Conservation (phyloP, 2,329 filamentous ascomycete genomes). For the Hymenoscyphus occultus region DNA sequence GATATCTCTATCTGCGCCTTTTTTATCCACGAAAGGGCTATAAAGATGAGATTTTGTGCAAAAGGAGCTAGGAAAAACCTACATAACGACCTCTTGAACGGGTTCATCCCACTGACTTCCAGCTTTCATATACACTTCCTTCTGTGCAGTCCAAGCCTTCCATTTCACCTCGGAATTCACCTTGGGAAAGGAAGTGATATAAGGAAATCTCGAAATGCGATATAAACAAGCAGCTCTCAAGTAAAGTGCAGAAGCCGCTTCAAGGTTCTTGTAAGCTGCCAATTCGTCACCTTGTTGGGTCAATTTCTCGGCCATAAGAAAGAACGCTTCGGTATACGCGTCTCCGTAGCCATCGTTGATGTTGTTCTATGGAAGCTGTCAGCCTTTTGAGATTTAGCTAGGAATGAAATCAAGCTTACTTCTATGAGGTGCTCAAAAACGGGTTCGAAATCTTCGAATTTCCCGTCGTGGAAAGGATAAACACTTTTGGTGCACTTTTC, state of each 20-base stretch:
- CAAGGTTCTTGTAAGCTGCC: conserved; percentile 43
- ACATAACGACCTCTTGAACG: conserved; percentile 57
- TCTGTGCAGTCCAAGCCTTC: conserved; percentile 63
- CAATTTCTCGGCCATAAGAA: conserved; percentile 59
- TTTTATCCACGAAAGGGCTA: conserved; percentile 49
- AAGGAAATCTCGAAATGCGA: conserved; percentile 70
- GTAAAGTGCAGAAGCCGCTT: conserved; percentile 59
- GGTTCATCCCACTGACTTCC: conserved; percentile 53
- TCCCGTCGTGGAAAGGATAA: conserved; percentile 73
- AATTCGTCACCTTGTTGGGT: conserved; percentile 50
- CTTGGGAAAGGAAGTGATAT: conserved; percentile 43
- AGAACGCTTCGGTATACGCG: conserved; percentile 61
- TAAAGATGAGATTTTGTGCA: neutral
- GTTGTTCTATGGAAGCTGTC: conserved; percentile 41
- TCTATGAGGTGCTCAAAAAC: conserved; percentile 62
- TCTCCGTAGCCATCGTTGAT: conserved; percentile 65
- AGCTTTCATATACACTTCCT: conserved; percentile 59
- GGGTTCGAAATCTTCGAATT: conserved; percentile 65
- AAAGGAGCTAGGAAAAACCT: neutral
- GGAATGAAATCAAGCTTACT: conserved; percentile 36
- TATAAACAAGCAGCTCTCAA: conserved; percentile 71
- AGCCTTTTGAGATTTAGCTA: neutral
- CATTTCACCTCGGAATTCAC: conserved; percentile 50
- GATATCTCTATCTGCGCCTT: conserved; percentile 47
- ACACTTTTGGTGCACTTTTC: conserved; percentile 56